phyloP scores from a whole-genome alignment of 176 grass and related monocot species.

The Pharus latifolius region DNA sequence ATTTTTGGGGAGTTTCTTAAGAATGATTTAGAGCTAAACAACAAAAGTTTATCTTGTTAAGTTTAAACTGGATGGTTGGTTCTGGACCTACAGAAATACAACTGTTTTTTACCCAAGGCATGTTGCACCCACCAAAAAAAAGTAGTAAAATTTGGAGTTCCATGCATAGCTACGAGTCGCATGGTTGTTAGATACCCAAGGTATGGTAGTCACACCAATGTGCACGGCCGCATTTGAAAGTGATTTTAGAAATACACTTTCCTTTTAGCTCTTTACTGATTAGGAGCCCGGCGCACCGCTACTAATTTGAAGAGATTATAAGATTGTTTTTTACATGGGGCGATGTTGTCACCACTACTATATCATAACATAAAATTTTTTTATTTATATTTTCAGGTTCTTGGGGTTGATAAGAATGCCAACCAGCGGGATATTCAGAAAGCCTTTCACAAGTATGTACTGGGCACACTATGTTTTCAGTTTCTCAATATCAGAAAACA shows the following conservation, averaged over 20 bases:
- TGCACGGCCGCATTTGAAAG: background rate
- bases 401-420: slow-evolving; percentile 90
- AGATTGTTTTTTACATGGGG: background rate
- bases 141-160: too few relatives aligned
- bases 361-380: background rate
- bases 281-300: background rate
- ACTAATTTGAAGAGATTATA: background rate
- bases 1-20: background rate
- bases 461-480: background rate
- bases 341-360: background rate
- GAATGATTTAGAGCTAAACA: background rate
- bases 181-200: background rate
- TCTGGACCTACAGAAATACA: background rate
- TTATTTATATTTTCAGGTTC: slow-evolving; percentile 38
- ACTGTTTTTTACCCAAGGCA: background rate
- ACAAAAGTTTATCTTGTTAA: background rate
- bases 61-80: background rate
- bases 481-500: background rate
- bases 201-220: background rate
- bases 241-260: background rate
- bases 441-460: slow-evolving; percentile 89
- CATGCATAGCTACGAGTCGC: background rate
- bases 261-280: background rate
- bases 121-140: too few relatives aligned
- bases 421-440: slow-evolving; percentile 93